A percentile compares a stretch with the other conserved stretches of the same genome.
These are phyloP conservation scores for Echinosophora koreensis DNA, from an alignment of 306 rosid genomes.

Conservation along the genomic window DNA sequence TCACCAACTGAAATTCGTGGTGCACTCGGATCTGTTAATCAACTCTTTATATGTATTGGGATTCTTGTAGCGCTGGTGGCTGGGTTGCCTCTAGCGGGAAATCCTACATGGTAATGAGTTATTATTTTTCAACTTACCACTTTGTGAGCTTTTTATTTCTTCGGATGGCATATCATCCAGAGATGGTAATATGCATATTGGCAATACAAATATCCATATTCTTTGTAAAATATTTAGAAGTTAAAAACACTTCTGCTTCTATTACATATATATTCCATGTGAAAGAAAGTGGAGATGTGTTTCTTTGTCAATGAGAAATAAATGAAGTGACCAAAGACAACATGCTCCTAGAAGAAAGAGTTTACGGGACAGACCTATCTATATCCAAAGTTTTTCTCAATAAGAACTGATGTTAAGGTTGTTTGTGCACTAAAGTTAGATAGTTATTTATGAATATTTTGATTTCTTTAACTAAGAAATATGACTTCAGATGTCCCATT, in stretches of 20 bases:
- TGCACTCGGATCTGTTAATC: conserved; percentile 93
- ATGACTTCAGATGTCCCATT: not conserved
- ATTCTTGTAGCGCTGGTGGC: conserved; percentile 90
- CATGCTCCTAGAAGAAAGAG: conserved; percentile 14
- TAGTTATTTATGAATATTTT: not conserved
- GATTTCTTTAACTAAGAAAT: conserved; percentile 4
- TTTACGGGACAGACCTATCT: not conserved
- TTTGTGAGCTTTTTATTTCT: conserved; percentile 35
- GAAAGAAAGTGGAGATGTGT: not conserved
- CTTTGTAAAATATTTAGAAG: not conserved
- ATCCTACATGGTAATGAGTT: conserved; percentile 77
- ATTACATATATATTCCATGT: not conserved
- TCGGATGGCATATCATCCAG: not conserved
- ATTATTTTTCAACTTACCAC: conserved; percentile 40
- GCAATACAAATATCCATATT: not conserved
- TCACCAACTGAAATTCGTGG: conserved; percentile 99
- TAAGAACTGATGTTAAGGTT: conserved; percentile 19
- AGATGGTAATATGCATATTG: conserved; percentile 18
- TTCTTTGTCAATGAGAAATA: not conserved
- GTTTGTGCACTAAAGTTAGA: not conserved
- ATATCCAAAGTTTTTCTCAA: conserved; percentile 1
- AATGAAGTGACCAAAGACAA: conserved; percentile 12
- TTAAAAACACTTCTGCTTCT: not conserved
- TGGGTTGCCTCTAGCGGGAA: conserved; percentile 93
- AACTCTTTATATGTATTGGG: conserved; percentile 91